phyloP scores from a whole-genome alignment of 192 early-diverging fungal genomes.

The Backusella westeae region DNA sequence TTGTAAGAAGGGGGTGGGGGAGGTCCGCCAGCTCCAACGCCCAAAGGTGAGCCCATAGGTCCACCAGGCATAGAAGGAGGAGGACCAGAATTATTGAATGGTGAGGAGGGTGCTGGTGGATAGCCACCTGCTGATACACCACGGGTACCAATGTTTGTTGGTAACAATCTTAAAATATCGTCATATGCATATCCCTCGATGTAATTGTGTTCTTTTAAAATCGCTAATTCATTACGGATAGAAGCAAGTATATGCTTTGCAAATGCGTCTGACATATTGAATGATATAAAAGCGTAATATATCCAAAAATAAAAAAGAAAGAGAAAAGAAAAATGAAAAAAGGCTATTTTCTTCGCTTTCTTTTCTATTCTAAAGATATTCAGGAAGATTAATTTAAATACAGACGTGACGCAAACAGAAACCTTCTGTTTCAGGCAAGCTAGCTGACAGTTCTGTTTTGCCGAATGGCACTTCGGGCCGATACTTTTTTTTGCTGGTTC shows the following conservation, averaged over 20 bases:
- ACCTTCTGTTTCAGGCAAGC: background rate
- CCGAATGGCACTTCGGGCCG: background rate
- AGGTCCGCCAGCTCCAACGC: background rate
- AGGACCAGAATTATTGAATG: background rate
- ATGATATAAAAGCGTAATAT: background rate
- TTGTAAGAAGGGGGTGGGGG: constrained; percentile 22
- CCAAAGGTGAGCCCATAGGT: background rate
- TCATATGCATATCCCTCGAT: constrained; percentile 22
- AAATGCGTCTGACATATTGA: background rate
- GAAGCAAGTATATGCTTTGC: constrained; percentile 24
- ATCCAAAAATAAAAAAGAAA: background rate
- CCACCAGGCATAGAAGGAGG: background rate
- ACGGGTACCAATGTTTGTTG: background rate
- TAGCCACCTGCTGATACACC: constrained; percentile 3
- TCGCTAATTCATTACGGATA: constrained; percentile 22
- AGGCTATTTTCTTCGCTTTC: background rate
- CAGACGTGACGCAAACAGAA: constrained; percentile 7
- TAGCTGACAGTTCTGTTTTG: background rate
- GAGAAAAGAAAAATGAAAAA: background rate
- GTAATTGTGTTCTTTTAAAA: constrained; percentile 26
- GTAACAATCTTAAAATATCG: constrained; percentile 24
- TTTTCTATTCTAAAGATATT: background rate
- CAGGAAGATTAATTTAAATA: background rate
- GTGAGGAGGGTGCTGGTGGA: background rate
- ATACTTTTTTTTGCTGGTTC: background rate